These are phyloP conservation scores for Alisma plantagoaquatica DNA, from an alignment of 106 monocot species.

Conservation along the genomic window DNA sequence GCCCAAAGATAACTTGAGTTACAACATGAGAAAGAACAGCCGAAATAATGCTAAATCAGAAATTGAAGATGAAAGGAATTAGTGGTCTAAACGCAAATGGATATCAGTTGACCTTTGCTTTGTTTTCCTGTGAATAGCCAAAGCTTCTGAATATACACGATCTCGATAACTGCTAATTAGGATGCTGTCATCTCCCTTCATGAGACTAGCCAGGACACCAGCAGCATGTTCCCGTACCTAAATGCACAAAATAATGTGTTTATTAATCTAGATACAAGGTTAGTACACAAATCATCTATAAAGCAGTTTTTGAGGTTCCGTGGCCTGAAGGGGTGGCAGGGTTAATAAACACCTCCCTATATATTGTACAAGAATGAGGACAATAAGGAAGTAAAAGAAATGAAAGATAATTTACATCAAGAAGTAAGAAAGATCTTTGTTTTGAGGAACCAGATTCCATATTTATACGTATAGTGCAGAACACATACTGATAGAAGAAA, in stretches of 20 bases:
- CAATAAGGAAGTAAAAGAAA: not conserved
- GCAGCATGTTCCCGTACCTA: slow-evolving; percentile 80
- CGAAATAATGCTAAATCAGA: no score
- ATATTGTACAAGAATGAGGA: not conserved
- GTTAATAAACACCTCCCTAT: not conserved
- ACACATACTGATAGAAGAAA: no score
- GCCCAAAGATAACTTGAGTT: no score
- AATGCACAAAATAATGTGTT: not conserved
- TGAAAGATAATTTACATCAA: not conserved
- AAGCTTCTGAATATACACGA: slow-evolving; percentile 57
- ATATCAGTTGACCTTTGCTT: slow-evolving; percentile 75
- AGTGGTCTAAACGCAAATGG: no score
- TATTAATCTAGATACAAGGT: not conserved
- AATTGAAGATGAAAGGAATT: no score
- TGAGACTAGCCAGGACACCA: slow-evolving; percentile 80
- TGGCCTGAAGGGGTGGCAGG: not conserved
- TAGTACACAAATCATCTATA: not conserved
- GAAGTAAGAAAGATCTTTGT: not conserved
- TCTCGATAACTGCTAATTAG: slow-evolving; percentile 57
- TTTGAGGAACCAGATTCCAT: no score
- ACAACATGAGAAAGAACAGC: no score
- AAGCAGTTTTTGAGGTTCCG: not conserved
- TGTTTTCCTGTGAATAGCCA: slow-evolving; percentile 33
- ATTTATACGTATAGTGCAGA: no score
- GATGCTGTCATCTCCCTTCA: slow-evolving; percentile 79